Conservation (phyloP, 805 yeast genomes). For the Nakazawaea wickerhamii region DNA sequence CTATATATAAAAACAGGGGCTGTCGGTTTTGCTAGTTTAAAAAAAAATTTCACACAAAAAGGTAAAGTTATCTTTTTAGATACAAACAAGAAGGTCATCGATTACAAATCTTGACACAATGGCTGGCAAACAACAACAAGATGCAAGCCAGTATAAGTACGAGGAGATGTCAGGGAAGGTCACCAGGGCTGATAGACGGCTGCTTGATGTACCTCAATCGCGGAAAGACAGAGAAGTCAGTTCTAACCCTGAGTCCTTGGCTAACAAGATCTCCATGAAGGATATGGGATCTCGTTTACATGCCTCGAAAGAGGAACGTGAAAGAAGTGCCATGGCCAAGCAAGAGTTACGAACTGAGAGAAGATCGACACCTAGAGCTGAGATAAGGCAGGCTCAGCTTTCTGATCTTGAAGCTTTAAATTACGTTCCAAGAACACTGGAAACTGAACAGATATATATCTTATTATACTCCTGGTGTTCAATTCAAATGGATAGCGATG, state of each 20-base stretch:
- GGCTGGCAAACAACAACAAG: neutral
- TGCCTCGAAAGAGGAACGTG: conserved; percentile 15
- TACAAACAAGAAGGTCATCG: neutral
- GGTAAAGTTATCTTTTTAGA: too few relatives aligned
- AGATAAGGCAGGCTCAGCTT: conserved; percentile 9
- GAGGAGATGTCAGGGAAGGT: conserved; percentile 80
- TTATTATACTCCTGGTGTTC: conserved; percentile 56
- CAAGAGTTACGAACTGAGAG: conserved; percentile 14
- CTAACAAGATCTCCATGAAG: conserved; percentile 56
- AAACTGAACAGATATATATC: conserved; percentile 47
- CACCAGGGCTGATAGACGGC: conserved; percentile 49
- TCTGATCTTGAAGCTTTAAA: conserved; percentile 42
- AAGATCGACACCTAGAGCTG: conserved; percentile 12
- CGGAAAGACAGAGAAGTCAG: conserved; percentile 40
- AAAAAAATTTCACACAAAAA: too few relatives aligned
- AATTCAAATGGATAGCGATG: conserved; percentile 54
- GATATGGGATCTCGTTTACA: conserved; percentile 61
- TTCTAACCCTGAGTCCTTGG: conserved; percentile 67
- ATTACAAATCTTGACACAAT: neutral
- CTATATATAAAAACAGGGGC: too few relatives aligned
- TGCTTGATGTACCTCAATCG: conserved; percentile 34
- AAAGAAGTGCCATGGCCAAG: conserved; percentile 3
- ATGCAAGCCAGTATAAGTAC: conserved; percentile 39
- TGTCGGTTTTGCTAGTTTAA: too few relatives aligned
- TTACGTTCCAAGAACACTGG: conserved; percentile 59